Conservation (phyloP, 257 asterid species). For the Solanum chilense region DNA sequence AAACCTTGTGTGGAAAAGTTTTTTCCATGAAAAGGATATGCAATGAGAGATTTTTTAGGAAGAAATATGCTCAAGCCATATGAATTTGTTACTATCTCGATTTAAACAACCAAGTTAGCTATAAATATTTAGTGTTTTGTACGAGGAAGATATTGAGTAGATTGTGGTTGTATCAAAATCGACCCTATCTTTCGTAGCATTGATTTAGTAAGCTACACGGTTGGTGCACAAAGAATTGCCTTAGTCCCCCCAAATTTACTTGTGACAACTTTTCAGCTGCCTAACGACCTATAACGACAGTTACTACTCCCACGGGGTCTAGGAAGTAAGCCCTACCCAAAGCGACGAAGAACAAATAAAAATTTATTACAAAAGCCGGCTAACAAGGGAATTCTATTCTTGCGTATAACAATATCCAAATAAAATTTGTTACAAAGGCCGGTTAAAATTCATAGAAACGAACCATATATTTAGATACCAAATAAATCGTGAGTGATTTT, state of each 20-base stretch:
- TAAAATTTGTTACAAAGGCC: background rate
- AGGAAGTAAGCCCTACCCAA: background rate
- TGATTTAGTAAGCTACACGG: background rate
- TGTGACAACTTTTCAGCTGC: background rate
- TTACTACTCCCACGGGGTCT: background rate
- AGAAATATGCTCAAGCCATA: background rate
- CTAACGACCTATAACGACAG: background rate
- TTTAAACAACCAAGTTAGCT: background rate
- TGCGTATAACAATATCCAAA: background rate
- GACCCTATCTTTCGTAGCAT: background rate
- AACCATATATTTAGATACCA: background rate
- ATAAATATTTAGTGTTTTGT: background rate
- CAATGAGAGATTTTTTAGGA: too few species aligned
- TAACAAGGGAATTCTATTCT: background rate
- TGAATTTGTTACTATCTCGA: background rate
- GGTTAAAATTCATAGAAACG: background rate
- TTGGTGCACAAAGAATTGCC: background rate
- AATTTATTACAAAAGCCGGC: background rate
- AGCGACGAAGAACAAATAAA: background rate
- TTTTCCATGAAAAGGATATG: too few species aligned
- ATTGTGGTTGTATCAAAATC: background rate
- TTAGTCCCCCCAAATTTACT: background rate
- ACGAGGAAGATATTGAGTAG: background rate
- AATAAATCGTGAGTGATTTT: background rate
- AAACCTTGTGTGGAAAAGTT: rapidly evolving